These are phyloP conservation scores for Globisporangium sylvaticum DNA, from an alignment of 352 stramenopile genomes.

Conservation along the genomic window DNA sequence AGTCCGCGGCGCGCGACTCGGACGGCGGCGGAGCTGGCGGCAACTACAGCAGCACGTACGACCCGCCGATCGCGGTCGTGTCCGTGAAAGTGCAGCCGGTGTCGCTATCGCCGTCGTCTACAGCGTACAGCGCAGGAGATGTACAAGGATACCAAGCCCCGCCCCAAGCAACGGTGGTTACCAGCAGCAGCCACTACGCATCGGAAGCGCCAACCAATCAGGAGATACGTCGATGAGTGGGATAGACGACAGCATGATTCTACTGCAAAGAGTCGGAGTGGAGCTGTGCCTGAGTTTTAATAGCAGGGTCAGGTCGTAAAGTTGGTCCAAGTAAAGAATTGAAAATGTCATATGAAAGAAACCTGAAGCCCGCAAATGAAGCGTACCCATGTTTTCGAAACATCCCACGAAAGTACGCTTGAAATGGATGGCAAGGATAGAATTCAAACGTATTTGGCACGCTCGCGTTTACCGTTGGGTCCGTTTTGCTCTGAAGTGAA, in stretches of 20 bases:
- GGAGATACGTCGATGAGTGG: constrained; percentile 1
- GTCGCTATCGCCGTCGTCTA: not conserved
- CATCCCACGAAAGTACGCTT: too few species aligned
- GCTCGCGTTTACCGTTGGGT: too few species aligned
- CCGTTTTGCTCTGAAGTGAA: not conserved
- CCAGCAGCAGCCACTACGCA: not conserved
- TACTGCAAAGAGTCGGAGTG: not conserved
- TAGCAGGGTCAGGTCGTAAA: not conserved
- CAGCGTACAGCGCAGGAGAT: not conserved
- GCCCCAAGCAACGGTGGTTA: not conserved
- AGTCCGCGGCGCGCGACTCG: not conserved
- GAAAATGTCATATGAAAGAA: too few species aligned
- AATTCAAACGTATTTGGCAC: too few species aligned
- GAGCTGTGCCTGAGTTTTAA: not conserved
- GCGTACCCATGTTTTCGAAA: too few species aligned
- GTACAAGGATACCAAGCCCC: not conserved
- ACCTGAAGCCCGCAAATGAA: too few species aligned
- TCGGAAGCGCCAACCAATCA: not conserved
- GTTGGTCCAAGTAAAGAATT: too few species aligned
- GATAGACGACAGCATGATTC: too few species aligned
- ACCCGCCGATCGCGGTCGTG: constrained; percentile 4
- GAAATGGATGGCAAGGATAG: too few species aligned
- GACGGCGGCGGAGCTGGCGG: not conserved
- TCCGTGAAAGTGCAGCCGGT: constrained; percentile 7
- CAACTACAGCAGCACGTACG: not conserved